Conservation (phyloP, 140 eudicot genomes). For the Cichorium intybus region DNA sequence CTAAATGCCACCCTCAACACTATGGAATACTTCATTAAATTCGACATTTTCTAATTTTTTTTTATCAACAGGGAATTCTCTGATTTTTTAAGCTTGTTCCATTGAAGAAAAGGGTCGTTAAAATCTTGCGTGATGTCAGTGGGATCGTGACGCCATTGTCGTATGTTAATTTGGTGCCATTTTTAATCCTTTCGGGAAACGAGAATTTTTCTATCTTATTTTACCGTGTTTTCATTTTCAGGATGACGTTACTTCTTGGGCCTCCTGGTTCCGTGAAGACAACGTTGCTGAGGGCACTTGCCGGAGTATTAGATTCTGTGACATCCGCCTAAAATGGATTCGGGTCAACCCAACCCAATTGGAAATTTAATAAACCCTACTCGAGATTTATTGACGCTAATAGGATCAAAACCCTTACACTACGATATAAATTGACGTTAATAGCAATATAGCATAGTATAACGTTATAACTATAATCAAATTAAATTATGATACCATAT, state of each 20-base stretch:
- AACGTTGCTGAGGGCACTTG: too few relatives aligned
- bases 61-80: slow-evolving; percentile 38
- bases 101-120: slow-evolving; percentile 45
- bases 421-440: too few relatives aligned
- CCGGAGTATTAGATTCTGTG: too few relatives aligned
- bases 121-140: slow-evolving; percentile 53
- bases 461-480: too few relatives aligned
- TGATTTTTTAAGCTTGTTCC: slow-evolving; percentile 38
- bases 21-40: slow-evolving; percentile 10
- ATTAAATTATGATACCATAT: too few relatives aligned
- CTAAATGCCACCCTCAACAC: slow-evolving; percentile 42
- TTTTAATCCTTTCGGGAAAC: neutral
- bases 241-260: slow-evolving; percentile 78
- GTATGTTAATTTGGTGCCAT: slow-evolving; percentile 30
- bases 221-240: slow-evolving; percentile 20
- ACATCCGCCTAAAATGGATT: too few relatives aligned
- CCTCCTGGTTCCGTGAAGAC: slow-evolving; percentile 79
- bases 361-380: too few relatives aligned
- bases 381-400: too few relatives aligned
- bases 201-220: neutral
- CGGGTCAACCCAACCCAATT: too few relatives aligned
- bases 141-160: slow-evolving; percentile 58
- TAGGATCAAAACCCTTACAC: too few relatives aligned
- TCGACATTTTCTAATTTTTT: neutral
- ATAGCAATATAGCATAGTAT: too few relatives aligned